Base-by-base conservation (phyloP, 2,329 filamentous ascomycete species). In the Gnomoniopsis sp. region DNA sequence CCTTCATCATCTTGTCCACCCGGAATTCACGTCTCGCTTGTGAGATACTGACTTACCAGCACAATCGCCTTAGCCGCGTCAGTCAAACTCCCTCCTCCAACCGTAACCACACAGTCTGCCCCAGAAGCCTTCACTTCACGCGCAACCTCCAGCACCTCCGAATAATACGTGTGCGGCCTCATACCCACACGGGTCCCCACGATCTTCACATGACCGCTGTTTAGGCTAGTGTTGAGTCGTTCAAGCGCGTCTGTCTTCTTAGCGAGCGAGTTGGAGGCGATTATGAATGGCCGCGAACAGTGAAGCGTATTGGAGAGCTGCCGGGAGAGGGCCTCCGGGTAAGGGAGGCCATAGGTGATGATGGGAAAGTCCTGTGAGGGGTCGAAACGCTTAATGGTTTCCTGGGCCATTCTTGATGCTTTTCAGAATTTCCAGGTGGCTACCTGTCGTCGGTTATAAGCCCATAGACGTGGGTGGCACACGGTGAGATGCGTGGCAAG, bases 61-160 rank as follows among this genome's bases (percentile, higher is more conserved):
- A 58, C 58, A 10, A 62, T n/a, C 10, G 61, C 56, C 47, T 65
- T 66, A 53, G 63, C 65, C 2, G 53, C 65, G 44, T 66, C 65
- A 3, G 63, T 55, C 2, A 65, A 53, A 46, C 61, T 64, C 12
- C 64, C 64, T n/a, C 62, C 64, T 22, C 64, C 65, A 0, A 66
- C 52, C 14, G 61, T 61, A 3, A 66, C 30, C 23, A 66, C 61
- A 19, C 48, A 48, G 48, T 66, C 64, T 4, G 64, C 62, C 6
- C 52, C 49, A 1, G 62, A 44, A 2, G 36, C 46, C 19, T 50
- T 51, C 6, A 64, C 46, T 19, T 63, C 61, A 1, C 38, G 36
- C 21, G 57, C 43, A 33, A 64, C 36, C 23, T 62, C 51, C 3
- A 64, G 23, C 23, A 66, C 58, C n/a, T 66, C 65, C 6, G 44